Base-by-base conservation (phyloP, 2,329 filamentous ascomycete genomes). In the Raffaelea deltoideospora region DNA sequence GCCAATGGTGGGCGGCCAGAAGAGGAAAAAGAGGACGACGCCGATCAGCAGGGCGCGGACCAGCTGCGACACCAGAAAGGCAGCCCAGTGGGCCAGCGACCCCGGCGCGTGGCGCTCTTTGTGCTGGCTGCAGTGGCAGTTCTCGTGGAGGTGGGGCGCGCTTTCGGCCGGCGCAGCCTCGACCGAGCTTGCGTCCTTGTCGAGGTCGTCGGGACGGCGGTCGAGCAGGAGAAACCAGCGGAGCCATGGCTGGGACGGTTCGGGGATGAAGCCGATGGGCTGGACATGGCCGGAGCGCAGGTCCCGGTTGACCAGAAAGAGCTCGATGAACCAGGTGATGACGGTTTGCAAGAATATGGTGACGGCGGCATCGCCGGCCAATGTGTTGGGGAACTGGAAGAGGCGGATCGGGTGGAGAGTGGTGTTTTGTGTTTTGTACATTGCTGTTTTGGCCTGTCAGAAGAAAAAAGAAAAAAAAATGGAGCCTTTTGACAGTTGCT, bases 241-340 rank as follows among this genome's bases (percentile, higher is more conserved):
- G 10, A 57, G 17, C n/a, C 50, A 47, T 8, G 37, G 47, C 28
- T 37, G 35, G 2, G 40, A 41, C 1, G 61, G 64, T 44, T 61
- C 41, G 48, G 5, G 48, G 44, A 42, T 60, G 40, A 63, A 64
- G 24, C 63, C 63, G 22, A 69, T 58, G 20, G 67, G 59, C 40
- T 63, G 58, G 31, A 71, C 56, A 9, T 52, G 54, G 24, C 63
- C 60, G 24, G 51, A 51, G 18, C 50, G 53, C 17, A 72, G 50
- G 49, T 70, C 65, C 18, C 53, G 52, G 44, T 60, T 60, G 20
- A 71, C 64, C n/a, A 69, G 48, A 21, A 58, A 40, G 26, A 59
- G 51, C 46, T 69, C 64, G 30, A 67, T 52, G 35, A 66, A 51
- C 66, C 67, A 72, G 18, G 67, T 71, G 33, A 67, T 52, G 42